phyloP scores from a whole-genome alignment of 2,329 filamentous ascomycete species.

The Fusarium bactridioides region DNA sequence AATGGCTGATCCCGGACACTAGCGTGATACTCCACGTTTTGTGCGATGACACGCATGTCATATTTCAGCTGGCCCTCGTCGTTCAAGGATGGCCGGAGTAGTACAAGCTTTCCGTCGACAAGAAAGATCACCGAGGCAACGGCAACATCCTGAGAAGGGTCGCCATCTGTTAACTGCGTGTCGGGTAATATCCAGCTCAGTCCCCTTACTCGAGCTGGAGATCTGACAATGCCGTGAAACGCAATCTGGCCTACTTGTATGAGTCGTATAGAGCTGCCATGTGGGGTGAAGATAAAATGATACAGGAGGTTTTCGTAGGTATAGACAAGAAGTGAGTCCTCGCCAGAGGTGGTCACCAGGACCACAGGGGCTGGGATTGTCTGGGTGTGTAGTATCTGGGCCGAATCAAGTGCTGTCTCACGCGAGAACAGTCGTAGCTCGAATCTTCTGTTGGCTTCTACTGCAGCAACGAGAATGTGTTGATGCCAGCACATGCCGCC shows the following conservation, averaged over 20 bases:
- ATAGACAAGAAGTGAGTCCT: slow-evolving; percentile 95
- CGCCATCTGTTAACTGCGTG: slow-evolving; percentile 85
- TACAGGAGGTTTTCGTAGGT: slow-evolving; percentile 96
- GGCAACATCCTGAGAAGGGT: slow-evolving; percentile 94
- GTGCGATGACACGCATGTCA: slow-evolving; percentile 95
- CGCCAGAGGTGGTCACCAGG: slow-evolving; percentile 85
- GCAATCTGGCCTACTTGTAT: slow-evolving; percentile 98
- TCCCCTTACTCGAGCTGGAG: slow-evolving; percentile 88
- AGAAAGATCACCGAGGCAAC: slow-evolving; percentile 93
- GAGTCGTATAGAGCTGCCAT: slow-evolving; percentile 74
- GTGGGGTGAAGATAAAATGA: slow-evolving; percentile 86
- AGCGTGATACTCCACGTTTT: slow-evolving; percentile 95
- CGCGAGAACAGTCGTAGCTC: slow-evolving; percentile 93
- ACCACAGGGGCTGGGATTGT: slow-evolving; percentile 86
- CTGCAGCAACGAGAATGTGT: slow-evolving; percentile 89
- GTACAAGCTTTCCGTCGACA: slow-evolving; percentile 95
- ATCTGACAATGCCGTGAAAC: slow-evolving; percentile 94
- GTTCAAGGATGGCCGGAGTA: slow-evolving; percentile 86
- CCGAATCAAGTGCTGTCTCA: slow-evolving; percentile 78
- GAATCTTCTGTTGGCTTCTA: slow-evolving; percentile 84
- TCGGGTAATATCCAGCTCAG: slow-evolving; percentile 97
- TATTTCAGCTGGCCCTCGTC: slow-evolving; percentile 90
- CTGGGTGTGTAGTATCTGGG: slow-evolving; percentile 78
- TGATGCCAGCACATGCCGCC: slow-evolving; percentile 99
- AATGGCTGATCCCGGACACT: slow-evolving; percentile 85